phyloP scores from a whole-genome alignment of 768 basidiomycete species.

The Zangia roseola region DNA sequence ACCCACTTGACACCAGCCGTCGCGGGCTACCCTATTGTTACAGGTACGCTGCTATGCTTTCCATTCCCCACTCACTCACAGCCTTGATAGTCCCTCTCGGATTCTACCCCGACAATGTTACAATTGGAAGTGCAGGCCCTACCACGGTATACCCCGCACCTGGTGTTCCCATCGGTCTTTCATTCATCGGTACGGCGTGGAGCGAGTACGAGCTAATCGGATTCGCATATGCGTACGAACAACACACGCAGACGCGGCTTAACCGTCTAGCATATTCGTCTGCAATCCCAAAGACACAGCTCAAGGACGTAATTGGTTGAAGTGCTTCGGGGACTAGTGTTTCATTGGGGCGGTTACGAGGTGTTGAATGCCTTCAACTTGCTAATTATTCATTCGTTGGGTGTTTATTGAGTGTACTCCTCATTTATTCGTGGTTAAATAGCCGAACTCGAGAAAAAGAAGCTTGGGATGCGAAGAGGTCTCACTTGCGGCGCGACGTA shows the following conservation, averaged over 20 bases:
- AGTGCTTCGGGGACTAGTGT: too few relatives aligned
- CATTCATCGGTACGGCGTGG: slow-evolving; percentile 45
- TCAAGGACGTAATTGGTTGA: slow-evolving; percentile 34
- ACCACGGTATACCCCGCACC: slow-evolving; percentile 34
- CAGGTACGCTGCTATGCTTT: slow-evolving; percentile 28
- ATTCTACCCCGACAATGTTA: slow-evolving; percentile 36
- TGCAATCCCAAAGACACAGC: slow-evolving; percentile 57
- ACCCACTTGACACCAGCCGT: slow-evolving; percentile 19
- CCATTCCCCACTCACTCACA: not conserved
- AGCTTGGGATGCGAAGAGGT: too few relatives aligned
- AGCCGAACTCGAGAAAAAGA: too few relatives aligned
- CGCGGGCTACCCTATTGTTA: slow-evolving; percentile 36
- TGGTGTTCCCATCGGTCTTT: slow-evolving; percentile 40
- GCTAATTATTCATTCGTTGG: too few relatives aligned
- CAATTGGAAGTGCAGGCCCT: slow-evolving; percentile 34
- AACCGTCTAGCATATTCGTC: slow-evolving; percentile 46
- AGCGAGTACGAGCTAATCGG: slow-evolving; percentile 41
- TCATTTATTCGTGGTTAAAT: too few relatives aligned
- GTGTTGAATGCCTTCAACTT: too few relatives aligned
- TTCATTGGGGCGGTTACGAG: too few relatives aligned
- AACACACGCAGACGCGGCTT: slow-evolving; percentile 54
- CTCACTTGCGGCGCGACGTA: too few relatives aligned
- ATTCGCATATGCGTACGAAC: slow-evolving; percentile 49
- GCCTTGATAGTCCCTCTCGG: slow-evolving; percentile 34
- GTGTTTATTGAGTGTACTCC: too few relatives aligned